Conservation (phyloP, 768 basidiomycete species). For the Boletus coccyginus region DNA sequence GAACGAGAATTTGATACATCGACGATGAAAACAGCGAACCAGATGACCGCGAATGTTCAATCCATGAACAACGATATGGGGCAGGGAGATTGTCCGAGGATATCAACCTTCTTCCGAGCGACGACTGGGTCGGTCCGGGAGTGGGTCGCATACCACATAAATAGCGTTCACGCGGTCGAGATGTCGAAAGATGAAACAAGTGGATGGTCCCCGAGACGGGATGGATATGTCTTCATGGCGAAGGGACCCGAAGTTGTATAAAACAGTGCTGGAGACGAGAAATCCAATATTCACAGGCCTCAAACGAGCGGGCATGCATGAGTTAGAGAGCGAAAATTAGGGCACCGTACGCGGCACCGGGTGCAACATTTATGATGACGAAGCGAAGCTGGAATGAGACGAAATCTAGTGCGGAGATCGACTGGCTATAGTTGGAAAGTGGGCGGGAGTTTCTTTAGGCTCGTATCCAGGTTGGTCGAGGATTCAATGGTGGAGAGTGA, state of each 20-base stretch:
- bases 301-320: constrained; percentile 33
- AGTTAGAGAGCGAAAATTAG: constrained; percentile 41
- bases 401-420: constrained; percentile 27
- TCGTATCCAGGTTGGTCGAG: constrained; percentile 51
- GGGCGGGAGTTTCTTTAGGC: constrained; percentile 33
- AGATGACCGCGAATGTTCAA: constrained; percentile 31
- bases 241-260: constrained; percentile 25
- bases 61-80: constrained; percentile 36
- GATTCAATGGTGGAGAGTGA: constrained; percentile 40
- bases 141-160: constrained; percentile 25
- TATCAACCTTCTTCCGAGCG: constrained; percentile 28
- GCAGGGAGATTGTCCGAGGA: constrained; percentile 30
- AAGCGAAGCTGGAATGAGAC: constrained; percentile 18
- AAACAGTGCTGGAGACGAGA: constrained; percentile 21
- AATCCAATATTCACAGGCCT: constrained; percentile 37
- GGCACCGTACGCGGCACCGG: constrained; percentile 32
- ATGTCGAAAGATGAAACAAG: constrained; percentile 29
- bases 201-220: constrained; percentile 50
- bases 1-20: constrained; percentile 33
- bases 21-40: constrained; percentile 26
- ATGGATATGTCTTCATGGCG: constrained; percentile 60
- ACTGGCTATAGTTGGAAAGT: constrained; percentile 3
- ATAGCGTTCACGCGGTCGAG: constrained; percentile 31
- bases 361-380: constrained; percentile 31
- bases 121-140: constrained; percentile 22